Evolutionary conservation across 2,329 filamentous ascomycete genomes (phyloP).

Genomic region (Laburnicola sp.): DNA sequence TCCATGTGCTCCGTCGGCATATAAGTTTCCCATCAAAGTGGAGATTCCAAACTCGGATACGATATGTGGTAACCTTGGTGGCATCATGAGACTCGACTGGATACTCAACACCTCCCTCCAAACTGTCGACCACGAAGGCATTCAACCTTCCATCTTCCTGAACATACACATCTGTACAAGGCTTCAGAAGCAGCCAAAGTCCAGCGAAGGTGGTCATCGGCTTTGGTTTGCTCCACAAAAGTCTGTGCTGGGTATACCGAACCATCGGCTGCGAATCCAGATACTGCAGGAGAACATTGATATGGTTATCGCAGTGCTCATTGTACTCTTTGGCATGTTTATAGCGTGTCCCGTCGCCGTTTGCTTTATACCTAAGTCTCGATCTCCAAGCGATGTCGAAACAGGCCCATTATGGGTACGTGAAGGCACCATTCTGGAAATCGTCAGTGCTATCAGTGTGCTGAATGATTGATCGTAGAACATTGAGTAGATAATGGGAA

Average conservation of each 20-base stretch:
- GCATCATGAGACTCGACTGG: not conserved
- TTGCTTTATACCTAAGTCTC: not conserved
- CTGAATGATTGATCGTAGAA: not conserved
- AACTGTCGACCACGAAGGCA: constrained; percentile 15
- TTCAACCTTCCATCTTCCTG: constrained; percentile 9
- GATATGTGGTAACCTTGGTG: not conserved
- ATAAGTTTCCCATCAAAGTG: constrained; percentile 12
- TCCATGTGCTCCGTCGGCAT: not conserved
- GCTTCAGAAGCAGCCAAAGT: constrained; percentile 13
- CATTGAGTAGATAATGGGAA: not conserved
- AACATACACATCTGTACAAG: constrained; percentile 13
- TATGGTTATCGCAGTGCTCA: constrained; percentile 11
- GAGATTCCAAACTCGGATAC: constrained; percentile 12
- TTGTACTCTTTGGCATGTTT: constrained; percentile 13
- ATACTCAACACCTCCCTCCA: constrained; percentile 1
- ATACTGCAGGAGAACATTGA: constrained; percentile 15
- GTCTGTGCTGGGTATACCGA: not conserved
- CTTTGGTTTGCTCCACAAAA: not conserved
- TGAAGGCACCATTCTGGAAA: not conserved
- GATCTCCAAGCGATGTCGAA: constrained; percentile 5
- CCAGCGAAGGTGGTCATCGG: constrained; percentile 9
- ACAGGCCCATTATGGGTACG: constrained; percentile 8
- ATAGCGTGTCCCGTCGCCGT: not conserved
- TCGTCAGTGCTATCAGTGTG: not conserved
- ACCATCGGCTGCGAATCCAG: constrained; percentile 8